Evolutionary conservation across 371 early-diverging fungal species (phyloP).

Genomic region (Circinella minor): DNA sequence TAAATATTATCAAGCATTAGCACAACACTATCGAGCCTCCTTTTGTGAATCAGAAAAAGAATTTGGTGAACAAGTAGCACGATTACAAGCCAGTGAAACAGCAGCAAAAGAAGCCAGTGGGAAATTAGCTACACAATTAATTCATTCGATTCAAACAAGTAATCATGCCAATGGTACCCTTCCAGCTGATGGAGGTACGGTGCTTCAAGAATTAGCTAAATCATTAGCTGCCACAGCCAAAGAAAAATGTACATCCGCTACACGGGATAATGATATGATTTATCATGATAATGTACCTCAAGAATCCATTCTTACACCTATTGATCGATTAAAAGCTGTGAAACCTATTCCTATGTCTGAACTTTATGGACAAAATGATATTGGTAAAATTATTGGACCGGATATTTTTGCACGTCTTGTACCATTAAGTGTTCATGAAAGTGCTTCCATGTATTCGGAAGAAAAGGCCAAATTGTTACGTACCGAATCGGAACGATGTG

Average conservation of each 20-base stretch:
- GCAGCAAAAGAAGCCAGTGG: slow-evolving; percentile 81
- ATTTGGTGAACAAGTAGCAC: slow-evolving; percentile 87
- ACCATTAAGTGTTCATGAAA: slow-evolving; percentile 92
- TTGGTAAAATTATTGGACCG: slow-evolving; percentile 74
- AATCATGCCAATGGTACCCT: slow-evolving; percentile 50
- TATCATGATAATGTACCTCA: slow-evolving; percentile 91
- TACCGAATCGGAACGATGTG: slow-evolving; percentile 73
- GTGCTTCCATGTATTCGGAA: slow-evolving; percentile 91
- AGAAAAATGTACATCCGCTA: slow-evolving; percentile 63
- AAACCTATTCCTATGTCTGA: slow-evolving; percentile 82
- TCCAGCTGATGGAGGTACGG: slow-evolving; percentile 58
- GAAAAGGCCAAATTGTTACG: slow-evolving; percentile 93
- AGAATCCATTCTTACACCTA: slow-evolving; percentile 74
- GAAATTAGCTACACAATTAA: slow-evolving; percentile 70
- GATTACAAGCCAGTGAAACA: slow-evolving; percentile 79
- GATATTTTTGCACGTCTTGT: slow-evolving; percentile 90
- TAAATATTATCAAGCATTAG: slow-evolving; percentile 82
- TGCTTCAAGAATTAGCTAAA: slow-evolving; percentile 71
- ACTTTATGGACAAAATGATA: slow-evolving; percentile 66
- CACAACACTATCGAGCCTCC: slow-evolving; percentile 82
- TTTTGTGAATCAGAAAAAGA: slow-evolving; percentile 77
- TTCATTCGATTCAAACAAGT: slow-evolving; percentile 43
- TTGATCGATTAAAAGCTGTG: slow-evolving; percentile 83
- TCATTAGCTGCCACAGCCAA: slow-evolving; percentile 57
- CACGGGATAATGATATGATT: slow-evolving; percentile 94